These are phyloP conservation scores for Paspalum vaginatum DNA, from an alignment of 176 grass and related monocot genomes.

Conservation along the genomic window DNA sequence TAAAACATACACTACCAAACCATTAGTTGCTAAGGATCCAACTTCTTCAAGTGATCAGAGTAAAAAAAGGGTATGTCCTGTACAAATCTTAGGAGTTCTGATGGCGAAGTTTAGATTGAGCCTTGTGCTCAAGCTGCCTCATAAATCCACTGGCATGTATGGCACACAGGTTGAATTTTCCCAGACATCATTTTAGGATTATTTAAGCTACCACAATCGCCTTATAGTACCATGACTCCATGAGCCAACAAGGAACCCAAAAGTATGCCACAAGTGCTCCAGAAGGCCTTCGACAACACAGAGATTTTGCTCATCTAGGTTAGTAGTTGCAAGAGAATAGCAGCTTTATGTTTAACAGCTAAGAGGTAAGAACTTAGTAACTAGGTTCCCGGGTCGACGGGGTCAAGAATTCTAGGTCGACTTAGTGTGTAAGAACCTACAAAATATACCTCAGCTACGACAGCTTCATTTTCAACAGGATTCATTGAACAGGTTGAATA, in stretches of 20 bases:
- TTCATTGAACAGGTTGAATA: constrained; percentile 99
- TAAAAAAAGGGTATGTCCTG: neutral
- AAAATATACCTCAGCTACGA: constrained; percentile 69
- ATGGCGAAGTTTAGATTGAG: constrained; percentile 11
- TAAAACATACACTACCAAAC: neutral
- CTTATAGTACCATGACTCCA: constrained; percentile 19
- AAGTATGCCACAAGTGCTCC: neutral
- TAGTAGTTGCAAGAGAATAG: constrained; percentile 17
- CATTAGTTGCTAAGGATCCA: neutral
- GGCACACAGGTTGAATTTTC: neutral
- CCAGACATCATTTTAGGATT: constrained; percentile 26
- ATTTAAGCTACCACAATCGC: constrained; percentile 12
- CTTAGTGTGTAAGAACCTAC: neutral
- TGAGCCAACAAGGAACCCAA: constrained; percentile 13
- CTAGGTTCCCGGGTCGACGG: too few relatives aligned
- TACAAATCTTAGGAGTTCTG: neutral
- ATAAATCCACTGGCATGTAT: constrained; percentile 13
- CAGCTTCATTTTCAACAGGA: constrained; percentile 97
- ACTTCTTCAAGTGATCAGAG: constrained; percentile 12
- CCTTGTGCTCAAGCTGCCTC: neutral
- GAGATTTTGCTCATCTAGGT: constrained; percentile 3
- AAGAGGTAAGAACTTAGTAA: neutral
- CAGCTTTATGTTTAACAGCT: constrained; percentile 4
- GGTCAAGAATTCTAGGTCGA: too few relatives aligned
- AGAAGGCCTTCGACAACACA: constrained; percentile 4